Evolutionary conservation across 768 basidiomycete species (phyloP), one percentile per base, ranked within the genome.

Genomic region (Phaffia tasmanica): DNA sequence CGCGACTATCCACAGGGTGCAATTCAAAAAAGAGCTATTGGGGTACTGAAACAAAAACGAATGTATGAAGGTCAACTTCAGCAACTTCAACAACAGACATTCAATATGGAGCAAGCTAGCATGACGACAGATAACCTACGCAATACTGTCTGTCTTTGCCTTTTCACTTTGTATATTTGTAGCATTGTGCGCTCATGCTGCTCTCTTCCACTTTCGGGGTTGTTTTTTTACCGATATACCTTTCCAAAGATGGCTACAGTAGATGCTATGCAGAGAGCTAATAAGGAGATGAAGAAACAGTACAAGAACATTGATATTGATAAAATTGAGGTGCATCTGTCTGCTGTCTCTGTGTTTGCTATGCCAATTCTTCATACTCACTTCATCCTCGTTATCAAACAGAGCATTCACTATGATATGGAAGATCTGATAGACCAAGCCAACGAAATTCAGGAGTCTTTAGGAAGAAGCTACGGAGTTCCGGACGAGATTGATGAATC

Each of bases 401-500:
- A 97, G 93, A 86, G 80, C 72, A 89, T 97, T 73, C 94, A 99
- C 75, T 90, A 87, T 75, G 94, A 99, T 68, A 97, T 99, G 93
- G 92, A 95, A 73, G 95, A 98, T 66, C 76, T 98, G 69, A 79
- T 99, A 67, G 95, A 98, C 73, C 91, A 95, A 75, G 89, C 92
- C 14, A 98, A 97, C 73, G 95, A 99, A 76, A 90, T 99, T 67
- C 94, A 98, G 74, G 95, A 98, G 76, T 84, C 87, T 25, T 79
- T 99, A 27, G 89, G 88, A 21, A 81, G 94, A 70, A 93, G 91
- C 27, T 99, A 99, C 76, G 89, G 86, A 18, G 89, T 98, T 0
- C 95, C 95, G 19, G 95, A 99, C 71, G 95, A 98, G 75, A 81
- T 99, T 27, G 95, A 99, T 77, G 95, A 99, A 76, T 90, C 88